Conservation (phyloP, 176 grass and related monocot species). For the Ampelocalamus luodianensis region DNA sequence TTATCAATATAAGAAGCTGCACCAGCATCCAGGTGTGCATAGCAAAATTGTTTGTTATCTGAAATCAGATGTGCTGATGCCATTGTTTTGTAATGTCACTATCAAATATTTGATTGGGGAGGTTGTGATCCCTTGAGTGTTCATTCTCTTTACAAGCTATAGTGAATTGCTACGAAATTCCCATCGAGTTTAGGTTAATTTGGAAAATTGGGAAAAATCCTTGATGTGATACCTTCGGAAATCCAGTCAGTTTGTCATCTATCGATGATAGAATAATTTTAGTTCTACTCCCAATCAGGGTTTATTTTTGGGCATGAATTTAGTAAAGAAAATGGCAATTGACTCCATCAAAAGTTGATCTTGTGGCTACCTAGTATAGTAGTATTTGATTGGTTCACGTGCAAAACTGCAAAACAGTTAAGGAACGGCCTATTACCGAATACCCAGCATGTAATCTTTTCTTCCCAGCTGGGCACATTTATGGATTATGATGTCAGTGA, state of each 20-base stretch:
- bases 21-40: neutral
- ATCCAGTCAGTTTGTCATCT: neutral
- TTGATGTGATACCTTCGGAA: neutral
- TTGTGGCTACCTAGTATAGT: neutral
- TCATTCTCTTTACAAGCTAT: neutral
- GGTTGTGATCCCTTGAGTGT: neutral
- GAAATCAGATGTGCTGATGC: neutral
- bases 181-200: neutral
- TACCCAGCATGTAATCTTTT: neutral
- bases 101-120: too few relatives aligned
- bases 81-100: too few relatives aligned
- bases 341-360: neutral
- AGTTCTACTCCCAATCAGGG: neutral
- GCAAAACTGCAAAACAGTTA: neutral
- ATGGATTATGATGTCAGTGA: neutral
- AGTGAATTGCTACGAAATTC: neutral
- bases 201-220: neutral
- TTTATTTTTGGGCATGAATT: neutral
- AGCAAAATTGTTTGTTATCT: neutral
- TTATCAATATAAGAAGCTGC: neutral
- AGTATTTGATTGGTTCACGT: neutral
- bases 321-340: neutral
- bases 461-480: neutral
- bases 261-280: neutral
- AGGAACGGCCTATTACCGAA: neutral